A percentile compares a stretch with the other conserved stretches of the same genome.
Conservation (phyloP, 139 green algal genomes). For the Haematococcus sp. region DNA sequence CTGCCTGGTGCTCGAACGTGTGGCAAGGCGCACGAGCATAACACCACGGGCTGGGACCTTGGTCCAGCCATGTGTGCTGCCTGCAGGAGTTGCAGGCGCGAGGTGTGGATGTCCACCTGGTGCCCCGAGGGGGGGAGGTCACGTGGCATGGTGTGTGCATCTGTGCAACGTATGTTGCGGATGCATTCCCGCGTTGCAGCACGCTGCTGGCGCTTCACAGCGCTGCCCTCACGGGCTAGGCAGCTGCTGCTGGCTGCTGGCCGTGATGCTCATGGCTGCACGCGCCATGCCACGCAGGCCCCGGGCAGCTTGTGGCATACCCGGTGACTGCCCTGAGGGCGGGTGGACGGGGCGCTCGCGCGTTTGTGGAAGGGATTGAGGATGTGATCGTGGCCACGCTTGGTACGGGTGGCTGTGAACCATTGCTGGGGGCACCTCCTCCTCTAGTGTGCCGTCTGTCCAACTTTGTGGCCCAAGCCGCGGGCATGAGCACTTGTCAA, state of each 20-base stretch:
- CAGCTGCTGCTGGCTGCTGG: no score
- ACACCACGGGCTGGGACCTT: no score
- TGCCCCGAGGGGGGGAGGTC: slow-evolving; percentile 75
- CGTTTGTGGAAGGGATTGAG: slow-evolving; percentile 90
- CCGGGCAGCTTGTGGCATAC: slow-evolving; percentile 91
- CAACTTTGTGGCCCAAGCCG: no score
- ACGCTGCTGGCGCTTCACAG: neutral
- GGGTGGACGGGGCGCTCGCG: slow-evolving; percentile 61
- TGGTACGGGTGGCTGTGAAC: slow-evolving; percentile 39
- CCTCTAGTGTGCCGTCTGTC: no score
- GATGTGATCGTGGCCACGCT: slow-evolving; percentile 69
- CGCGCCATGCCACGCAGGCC: slow-evolving; percentile 32
- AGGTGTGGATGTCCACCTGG: slow-evolving; percentile 34
- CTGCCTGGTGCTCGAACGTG: neutral
- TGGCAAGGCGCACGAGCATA: no score
- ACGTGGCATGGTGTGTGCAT: slow-evolving; percentile 73
- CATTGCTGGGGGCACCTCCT: no score
- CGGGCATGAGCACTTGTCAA: no score
- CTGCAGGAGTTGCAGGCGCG: slow-evolving; percentile 6
- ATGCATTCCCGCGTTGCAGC: neutral
- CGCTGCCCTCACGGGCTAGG: neutral
- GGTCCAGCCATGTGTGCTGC: no score
- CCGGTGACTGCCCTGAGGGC: slow-evolving; percentile 77
- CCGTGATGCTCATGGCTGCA: no score
- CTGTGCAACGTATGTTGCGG: neutral